These are phyloP conservation scores for Zelonia costaricensis DNA, from an alignment of 208 protist species.

Conservation along the genomic window DNA sequence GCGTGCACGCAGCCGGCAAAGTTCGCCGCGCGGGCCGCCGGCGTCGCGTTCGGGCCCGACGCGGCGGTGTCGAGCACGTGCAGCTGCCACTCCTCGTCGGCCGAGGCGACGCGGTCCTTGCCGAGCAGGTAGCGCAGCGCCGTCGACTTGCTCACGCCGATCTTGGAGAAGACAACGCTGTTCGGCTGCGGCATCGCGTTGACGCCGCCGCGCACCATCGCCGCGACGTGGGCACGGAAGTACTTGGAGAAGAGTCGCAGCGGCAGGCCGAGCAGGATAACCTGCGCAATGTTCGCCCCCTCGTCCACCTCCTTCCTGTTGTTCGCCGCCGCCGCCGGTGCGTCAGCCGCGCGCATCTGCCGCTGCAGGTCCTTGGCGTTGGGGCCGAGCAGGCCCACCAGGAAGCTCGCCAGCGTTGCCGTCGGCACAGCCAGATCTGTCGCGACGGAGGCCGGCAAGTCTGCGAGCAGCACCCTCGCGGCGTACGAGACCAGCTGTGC, in stretches of 20 bases:
- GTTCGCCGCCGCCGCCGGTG: not conserved
- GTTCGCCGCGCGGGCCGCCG: slow-evolving; percentile 5
- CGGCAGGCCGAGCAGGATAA: slow-evolving; percentile 83
- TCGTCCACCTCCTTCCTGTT: not conserved
- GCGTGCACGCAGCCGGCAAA: slow-evolving; percentile 40
- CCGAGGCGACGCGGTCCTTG: slow-evolving; percentile 26
- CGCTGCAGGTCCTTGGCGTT: slow-evolving; percentile 6
- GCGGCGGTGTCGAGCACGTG: slow-evolving; percentile 1
- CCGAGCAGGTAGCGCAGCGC: slow-evolving; percentile 79
- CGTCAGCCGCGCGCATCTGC: not conserved
- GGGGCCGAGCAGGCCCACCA: slow-evolving; percentile 25
- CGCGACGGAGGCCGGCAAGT: slow-evolving; percentile 5
- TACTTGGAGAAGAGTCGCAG: slow-evolving; percentile 65
- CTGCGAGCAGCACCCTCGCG: slow-evolving; percentile 15
- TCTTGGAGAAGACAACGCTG: slow-evolving; percentile 86
- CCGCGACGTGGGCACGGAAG: slow-evolving; percentile 47
- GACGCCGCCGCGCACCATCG: slow-evolving; percentile 55
- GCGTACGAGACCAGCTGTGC: slow-evolving; percentile 13
- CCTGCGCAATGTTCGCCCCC: slow-evolving; percentile 58
- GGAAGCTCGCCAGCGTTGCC: slow-evolving; percentile 13
- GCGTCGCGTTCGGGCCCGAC: not conserved
- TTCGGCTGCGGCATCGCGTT: slow-evolving; percentile 86
- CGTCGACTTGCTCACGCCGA: slow-evolving; percentile 88
- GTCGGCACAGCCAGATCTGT: slow-evolving; percentile 4
- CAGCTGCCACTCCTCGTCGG: slow-evolving; percentile 17